Conservation (phyloP, 306 rosid genomes). For the Sesbania bispinosa region DNA sequence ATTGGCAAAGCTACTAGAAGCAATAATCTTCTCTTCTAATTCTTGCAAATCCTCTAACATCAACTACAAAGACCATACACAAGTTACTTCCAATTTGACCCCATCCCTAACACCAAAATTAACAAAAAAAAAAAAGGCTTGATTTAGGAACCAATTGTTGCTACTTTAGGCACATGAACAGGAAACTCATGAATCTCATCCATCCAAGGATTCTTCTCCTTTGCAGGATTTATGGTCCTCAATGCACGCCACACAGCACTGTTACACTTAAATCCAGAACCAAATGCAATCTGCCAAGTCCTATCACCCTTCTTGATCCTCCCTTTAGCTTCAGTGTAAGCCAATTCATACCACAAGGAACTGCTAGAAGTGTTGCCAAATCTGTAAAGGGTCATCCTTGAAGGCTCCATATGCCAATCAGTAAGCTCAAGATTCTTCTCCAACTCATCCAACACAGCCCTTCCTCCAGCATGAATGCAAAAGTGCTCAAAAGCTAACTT, state of each 20-base stretch:
- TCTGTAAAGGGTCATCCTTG: slow-evolving; percentile 79
- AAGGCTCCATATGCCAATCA: slow-evolving; percentile 95
- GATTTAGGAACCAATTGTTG: slow-evolving; percentile 32
- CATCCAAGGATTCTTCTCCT: slow-evolving; percentile 79
- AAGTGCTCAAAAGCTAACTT: slow-evolving; percentile 88
- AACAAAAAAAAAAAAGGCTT: neutral
- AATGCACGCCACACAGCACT: slow-evolving; percentile 86
- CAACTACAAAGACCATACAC: neutral
- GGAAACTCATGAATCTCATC: slow-evolving; percentile 85
- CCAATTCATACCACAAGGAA: slow-evolving; percentile 87
- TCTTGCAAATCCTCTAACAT: neutral
- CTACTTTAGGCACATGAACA: slow-evolving; percentile 63
- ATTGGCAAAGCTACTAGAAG: neutral
- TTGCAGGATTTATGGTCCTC: slow-evolving; percentile 56
- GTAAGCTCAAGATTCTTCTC: slow-evolving; percentile 70
- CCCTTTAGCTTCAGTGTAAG: slow-evolving; percentile 79
- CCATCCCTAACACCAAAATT: neutral
- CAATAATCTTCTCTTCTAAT: neutral
- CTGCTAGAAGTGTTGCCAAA: slow-evolving; percentile 93
- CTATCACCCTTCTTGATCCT: slow-evolving; percentile 69
- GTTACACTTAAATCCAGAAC: slow-evolving; percentile 93
- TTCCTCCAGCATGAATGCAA: slow-evolving; percentile 85
- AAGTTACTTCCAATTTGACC: neutral
- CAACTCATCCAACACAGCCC: slow-evolving; percentile 74
- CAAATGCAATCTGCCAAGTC: slow-evolving; percentile 95